Evolutionary conservation across 2,329 filamentous ascomycete species (phyloP).

Genomic region (Rhinocladiella similis): DNA sequence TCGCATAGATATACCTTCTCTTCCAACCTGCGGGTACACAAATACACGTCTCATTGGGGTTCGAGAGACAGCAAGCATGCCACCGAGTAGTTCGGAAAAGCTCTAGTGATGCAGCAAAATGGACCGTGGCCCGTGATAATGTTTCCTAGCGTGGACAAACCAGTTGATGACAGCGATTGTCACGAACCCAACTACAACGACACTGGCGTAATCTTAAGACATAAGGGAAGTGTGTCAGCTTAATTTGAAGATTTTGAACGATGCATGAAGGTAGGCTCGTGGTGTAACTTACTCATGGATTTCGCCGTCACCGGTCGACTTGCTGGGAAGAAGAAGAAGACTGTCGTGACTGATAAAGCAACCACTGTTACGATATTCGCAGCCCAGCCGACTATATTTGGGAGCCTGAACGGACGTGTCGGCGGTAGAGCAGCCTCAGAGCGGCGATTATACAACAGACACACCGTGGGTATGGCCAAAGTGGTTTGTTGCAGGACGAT

Average conservation of each 20-base stretch:
- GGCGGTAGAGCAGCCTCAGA: constrained; percentile 28
- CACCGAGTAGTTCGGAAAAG: background rate
- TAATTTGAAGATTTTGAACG: no score
- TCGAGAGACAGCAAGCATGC: background rate
- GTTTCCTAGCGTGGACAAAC: constrained; percentile 26
- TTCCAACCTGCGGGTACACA: no score
- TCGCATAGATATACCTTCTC: no score
- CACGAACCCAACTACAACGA: constrained; percentile 26
- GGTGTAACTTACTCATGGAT: constrained; percentile 34
- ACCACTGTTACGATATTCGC: constrained; percentile 32
- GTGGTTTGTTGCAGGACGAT: constrained; percentile 24
- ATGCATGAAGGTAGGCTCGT: background rate
- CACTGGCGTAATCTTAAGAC: constrained; percentile 25
- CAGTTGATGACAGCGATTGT: constrained; percentile 26
- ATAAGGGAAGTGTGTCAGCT: no score
- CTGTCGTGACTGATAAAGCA: constrained; percentile 29
- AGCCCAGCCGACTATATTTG: constrained; percentile 30
- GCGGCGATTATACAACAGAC: constrained; percentile 32
- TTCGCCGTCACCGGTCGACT: constrained; percentile 30
- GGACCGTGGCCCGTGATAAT: constrained; percentile 24
- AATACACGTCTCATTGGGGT: no score
- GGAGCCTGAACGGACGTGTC: constrained; percentile 10
- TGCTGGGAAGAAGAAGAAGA: constrained; percentile 36
- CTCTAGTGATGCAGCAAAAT: background rate
- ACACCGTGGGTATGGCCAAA: constrained; percentile 33